These are phyloP conservation scores for Phlebopus sp. DNA, from an alignment of 1,284 basidiomycete genomes.

Conservation along the genomic window DNA sequence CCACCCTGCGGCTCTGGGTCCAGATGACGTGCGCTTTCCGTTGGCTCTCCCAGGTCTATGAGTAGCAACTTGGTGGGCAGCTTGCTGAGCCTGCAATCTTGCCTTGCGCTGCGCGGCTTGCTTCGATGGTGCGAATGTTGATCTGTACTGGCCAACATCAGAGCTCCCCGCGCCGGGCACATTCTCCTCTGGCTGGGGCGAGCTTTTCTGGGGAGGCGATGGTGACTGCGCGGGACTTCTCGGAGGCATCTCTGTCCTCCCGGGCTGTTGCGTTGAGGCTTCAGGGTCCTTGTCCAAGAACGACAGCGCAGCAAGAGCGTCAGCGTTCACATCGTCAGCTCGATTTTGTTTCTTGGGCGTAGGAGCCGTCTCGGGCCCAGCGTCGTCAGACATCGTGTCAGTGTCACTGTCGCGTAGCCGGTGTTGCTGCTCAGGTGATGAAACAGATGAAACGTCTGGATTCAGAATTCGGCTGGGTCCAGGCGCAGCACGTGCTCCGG, in stretches of 20 bases:
- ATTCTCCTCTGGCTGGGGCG: slow-evolving; percentile 16
- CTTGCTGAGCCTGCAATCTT: slow-evolving; percentile 77
- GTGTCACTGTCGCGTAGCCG: slow-evolving; percentile 26
- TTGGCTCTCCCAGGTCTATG: slow-evolving; percentile 71
- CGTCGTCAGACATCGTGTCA: slow-evolving; percentile 29
- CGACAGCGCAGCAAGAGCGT: slow-evolving; percentile 73
- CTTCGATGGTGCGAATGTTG: slow-evolving; percentile 82
- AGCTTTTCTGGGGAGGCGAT: slow-evolving; percentile 24
- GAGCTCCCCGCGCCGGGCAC: slow-evolving; percentile 15
- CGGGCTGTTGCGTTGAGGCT: slow-evolving; percentile 19
- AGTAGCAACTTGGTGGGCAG: slow-evolving; percentile 70
- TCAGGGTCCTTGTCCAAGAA: slow-evolving; percentile 57
- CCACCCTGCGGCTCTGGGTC: slow-evolving; percentile 51
- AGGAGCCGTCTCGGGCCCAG: slow-evolving; percentile 6
- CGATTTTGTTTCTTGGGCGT: slow-evolving; percentile 19
- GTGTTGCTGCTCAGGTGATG: slow-evolving; percentile 30
- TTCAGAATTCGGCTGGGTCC: slow-evolving; percentile 32
- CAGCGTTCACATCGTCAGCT: slow-evolving; percentile 52
- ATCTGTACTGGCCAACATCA: slow-evolving; percentile 48
- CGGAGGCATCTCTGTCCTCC: slow-evolving; percentile 8
- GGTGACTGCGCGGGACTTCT: slow-evolving; percentile 22
- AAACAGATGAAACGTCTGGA: slow-evolving; percentile 29
- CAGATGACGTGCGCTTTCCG: slow-evolving; percentile 46
- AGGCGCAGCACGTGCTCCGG: slow-evolving; percentile 80
- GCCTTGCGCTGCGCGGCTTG: slow-evolving; percentile 81